Evolutionary conservation across 495 filamentous ascomycete species (phyloP).

Genomic region (Daldinia vernicosa): DNA sequence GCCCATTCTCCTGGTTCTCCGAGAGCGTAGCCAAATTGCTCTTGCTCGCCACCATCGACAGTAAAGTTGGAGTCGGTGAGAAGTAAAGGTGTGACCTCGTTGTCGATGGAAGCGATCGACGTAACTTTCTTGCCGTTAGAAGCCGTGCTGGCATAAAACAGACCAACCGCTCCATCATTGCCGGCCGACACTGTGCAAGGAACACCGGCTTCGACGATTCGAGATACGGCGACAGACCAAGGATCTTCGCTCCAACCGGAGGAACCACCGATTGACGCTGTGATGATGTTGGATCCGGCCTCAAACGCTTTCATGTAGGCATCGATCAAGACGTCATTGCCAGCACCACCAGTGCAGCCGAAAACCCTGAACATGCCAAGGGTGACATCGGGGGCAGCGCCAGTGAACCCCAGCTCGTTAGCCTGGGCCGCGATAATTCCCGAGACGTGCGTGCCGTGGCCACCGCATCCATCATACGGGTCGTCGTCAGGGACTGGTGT

Average conservation of each 20-base stretch:
- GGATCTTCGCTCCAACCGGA: constrained; percentile 65
- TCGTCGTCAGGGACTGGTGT: constrained; percentile 57
- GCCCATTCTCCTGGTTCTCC: constrained; percentile 52
- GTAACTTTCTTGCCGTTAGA: constrained; percentile 61
- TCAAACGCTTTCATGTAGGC: constrained; percentile 67
- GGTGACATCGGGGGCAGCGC: constrained; percentile 63
- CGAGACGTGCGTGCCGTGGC: constrained; percentile 60
- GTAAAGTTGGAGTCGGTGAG: constrained; percentile 50
- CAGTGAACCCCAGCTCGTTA: constrained; percentile 61
- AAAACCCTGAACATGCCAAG: constrained; percentile 66
- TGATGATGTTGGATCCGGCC: constrained; percentile 67
- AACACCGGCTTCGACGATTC: constrained; percentile 64
- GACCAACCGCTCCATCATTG: constrained; percentile 60
- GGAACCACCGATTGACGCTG: constrained; percentile 65
- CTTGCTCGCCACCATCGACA: constrained; percentile 38
- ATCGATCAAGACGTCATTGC: constrained; percentile 63
- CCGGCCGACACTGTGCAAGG: constrained; percentile 64
- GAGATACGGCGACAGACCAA: constrained; percentile 62
- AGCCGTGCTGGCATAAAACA: constrained; percentile 65
- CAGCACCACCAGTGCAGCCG: constrained; percentile 57
- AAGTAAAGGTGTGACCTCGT: constrained; percentile 52
- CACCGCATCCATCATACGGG: constrained; percentile 54
- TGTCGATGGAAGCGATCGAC: constrained; percentile 64
- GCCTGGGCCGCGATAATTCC: constrained; percentile 65
- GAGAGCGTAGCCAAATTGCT: constrained; percentile 51